phyloP scores from a whole-genome alignment of 176 grass and related monocot genomes.

The Cenchrus fungigraminus region DNA sequence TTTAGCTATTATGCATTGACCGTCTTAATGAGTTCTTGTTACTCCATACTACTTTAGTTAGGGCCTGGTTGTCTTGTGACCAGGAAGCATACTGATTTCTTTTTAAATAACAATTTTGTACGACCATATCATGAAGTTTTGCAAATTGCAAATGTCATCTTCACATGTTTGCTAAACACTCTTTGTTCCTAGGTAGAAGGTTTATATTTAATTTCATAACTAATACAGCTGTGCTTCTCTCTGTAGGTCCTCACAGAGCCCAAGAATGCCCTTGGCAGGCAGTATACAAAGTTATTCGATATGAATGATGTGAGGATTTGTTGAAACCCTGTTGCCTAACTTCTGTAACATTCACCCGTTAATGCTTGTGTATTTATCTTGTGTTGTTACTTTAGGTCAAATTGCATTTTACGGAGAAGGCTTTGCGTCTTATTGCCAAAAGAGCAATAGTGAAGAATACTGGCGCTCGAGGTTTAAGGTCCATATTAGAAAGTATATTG shows the following conservation, averaged over 20 bases:
- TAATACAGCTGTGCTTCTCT: conserved; percentile 12
- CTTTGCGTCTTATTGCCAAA: conserved; percentile 68
- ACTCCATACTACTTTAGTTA: background rate
- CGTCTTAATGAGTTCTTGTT: background rate
- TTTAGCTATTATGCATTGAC: too few species aligned
- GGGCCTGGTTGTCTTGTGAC: background rate
- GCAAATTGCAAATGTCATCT: conserved; percentile 19
- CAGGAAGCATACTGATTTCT: background rate
- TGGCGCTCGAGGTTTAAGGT: conserved; percentile 69
- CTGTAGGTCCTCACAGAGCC: conserved; percentile 71
- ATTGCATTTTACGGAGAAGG: conserved; percentile 65
- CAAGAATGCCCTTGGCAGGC: conserved; percentile 66
- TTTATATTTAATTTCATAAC: background rate
- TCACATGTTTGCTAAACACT: conserved; percentile 26
- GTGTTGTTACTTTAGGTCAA: conserved; percentile 50
- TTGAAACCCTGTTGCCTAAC: background rate
- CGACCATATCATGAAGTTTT: background rate
- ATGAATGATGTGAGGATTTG: conserved; percentile 60
- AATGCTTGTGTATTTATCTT: background rate
- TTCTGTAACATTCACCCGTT: background rate
- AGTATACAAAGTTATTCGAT: conserved; percentile 73
- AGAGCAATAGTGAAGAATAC: conserved; percentile 69
- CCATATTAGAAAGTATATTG: conserved; percentile 69
- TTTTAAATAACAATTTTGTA: background rate
- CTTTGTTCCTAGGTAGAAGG: conserved; percentile 19